Percentiles rank a stretch among this genome's conserved stretches.
phyloP scores from a whole-genome alignment of 2,329 filamentous ascomycete species.

The Aureobasidium uvarum region DNA sequence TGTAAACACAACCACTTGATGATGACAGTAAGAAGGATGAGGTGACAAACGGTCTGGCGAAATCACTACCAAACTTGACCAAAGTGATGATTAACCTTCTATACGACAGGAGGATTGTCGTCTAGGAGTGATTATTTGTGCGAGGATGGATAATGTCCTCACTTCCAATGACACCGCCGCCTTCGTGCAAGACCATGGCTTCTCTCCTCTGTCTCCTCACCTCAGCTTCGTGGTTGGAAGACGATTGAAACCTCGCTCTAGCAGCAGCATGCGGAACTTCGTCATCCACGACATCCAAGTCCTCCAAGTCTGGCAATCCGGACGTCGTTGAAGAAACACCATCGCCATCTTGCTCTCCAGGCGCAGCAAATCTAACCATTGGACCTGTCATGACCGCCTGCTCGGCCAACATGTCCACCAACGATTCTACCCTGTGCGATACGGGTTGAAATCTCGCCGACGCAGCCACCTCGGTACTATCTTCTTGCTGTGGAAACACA shows the following conservation, averaged over 20 bases:
- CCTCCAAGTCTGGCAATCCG: slow-evolving; percentile 37
- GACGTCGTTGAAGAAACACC: slow-evolving; percentile 30
- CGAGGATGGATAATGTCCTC: slow-evolving; percentile 65
- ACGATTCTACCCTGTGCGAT: slow-evolving; percentile 15
- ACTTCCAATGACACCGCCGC: slow-evolving; percentile 68
- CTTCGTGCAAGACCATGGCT: slow-evolving; percentile 87
- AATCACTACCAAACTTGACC: too few relatives aligned
- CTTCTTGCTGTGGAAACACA: neutral
- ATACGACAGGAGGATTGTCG: neutral
- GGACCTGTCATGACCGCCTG: slow-evolving; percentile 12
- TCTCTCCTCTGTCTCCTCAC: slow-evolving; percentile 71
- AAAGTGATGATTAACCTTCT: too few relatives aligned
- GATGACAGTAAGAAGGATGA: neutral
- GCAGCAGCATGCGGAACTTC: slow-evolving; percentile 40
- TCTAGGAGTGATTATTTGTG: neutral
- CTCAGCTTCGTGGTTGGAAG: slow-evolving; percentile 59
- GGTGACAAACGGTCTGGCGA: neutral
- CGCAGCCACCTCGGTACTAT: neutral
- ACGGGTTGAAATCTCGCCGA: neutral
- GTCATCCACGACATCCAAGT: slow-evolving; percentile 29
- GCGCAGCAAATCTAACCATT: slow-evolving; percentile 3
- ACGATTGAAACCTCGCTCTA: slow-evolving; percentile 55
- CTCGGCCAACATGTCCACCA: slow-evolving; percentile 12
- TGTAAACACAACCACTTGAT: neutral
- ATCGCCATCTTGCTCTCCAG: neutral